These are phyloP conservation scores for Aureoboletus auriporus DNA, from an alignment of 768 basidiomycete genomes.

Conservation along the genomic window DNA sequence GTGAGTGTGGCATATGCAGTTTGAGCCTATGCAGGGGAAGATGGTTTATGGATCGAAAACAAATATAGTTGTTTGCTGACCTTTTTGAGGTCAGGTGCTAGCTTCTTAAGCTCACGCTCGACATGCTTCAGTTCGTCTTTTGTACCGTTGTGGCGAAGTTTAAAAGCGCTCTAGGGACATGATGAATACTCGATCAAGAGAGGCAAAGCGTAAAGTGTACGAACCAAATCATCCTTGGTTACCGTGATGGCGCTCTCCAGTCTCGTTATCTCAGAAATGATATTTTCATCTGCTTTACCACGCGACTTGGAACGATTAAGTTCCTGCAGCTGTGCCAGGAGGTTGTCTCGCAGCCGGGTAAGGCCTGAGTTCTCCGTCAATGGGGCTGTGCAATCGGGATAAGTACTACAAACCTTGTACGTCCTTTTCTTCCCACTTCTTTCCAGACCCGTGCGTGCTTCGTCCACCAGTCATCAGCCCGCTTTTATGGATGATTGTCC, in stretches of 20 bases:
- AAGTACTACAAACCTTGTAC: conserved; percentile 59
- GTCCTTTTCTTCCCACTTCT: conserved; percentile 95
- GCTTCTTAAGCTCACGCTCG: conserved; percentile 63
- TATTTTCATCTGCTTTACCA: conserved; percentile 76
- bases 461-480: conserved; percentile 95
- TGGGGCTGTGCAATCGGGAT: conserved; percentile 17
- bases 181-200: background rate
- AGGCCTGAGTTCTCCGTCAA: conserved; percentile 32
- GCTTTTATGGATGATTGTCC: conserved; percentile 95
- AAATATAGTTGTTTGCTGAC: conserved; percentile 31
- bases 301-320: conserved; percentile 81
- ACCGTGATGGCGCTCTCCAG: conserved; percentile 75
- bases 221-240: conserved; percentile 78
- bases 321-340: conserved; percentile 75
- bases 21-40: conserved; percentile 42
- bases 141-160: conserved; percentile 69
- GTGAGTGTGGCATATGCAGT: conserved; percentile 48
- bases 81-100: conserved; percentile 68
- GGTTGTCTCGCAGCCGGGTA: conserved; percentile 61
- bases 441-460: conserved; percentile 67
- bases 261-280: conserved; percentile 72
- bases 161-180: conserved; percentile 63
- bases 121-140: conserved; percentile 83
- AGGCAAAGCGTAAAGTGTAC: conserved; percentile 15
- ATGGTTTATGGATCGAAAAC: background rate